A percentile compares a stretch with the other conserved stretches of the same genome.
These are phyloP conservation scores for Fusarium albosuccineum DNA, from an alignment of 2,329 filamentous ascomycete species.

Conservation along the genomic window DNA sequence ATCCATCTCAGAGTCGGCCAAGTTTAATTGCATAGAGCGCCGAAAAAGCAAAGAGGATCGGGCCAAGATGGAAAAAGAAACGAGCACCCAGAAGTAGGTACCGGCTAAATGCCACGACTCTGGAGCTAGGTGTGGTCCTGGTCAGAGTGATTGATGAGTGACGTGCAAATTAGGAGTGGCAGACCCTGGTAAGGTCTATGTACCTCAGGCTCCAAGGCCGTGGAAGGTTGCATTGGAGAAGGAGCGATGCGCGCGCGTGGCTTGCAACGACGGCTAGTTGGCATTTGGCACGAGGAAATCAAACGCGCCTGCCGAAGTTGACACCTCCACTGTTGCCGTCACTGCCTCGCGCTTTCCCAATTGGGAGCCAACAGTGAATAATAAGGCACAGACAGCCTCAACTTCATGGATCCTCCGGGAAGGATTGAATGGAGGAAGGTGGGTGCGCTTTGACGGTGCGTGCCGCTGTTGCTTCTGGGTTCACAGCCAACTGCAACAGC, in stretches of 20 bases:
- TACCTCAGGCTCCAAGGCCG: slow-evolving; percentile 4
- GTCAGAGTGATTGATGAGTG: neutral
- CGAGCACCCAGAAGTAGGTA: neutral
- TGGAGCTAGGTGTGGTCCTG: neutral
- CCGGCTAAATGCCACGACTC: neutral
- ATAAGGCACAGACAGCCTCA: neutral
- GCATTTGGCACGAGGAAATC: slow-evolving; percentile 28
- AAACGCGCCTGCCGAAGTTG: slow-evolving; percentile 26
- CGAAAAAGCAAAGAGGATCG: slow-evolving; percentile 15
- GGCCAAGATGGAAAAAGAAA: slow-evolving; percentile 3
- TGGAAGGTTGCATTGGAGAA: slow-evolving; percentile 11
- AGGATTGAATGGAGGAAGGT: neutral
- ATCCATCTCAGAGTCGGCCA: slow-evolving; percentile 25
- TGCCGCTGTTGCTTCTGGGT: neutral
- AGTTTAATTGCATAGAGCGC: slow-evolving; percentile 18
- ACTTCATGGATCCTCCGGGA: neutral
- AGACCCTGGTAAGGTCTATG: neutral
- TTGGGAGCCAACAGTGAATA: neutral
- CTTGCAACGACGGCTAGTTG: slow-evolving; percentile 11
- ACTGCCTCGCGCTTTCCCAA: neutral
- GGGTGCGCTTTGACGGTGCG: neutral
- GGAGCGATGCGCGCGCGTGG: slow-evolving; percentile 14
- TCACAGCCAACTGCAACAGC: neutral
- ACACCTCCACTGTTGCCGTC: slow-evolving; percentile 1
- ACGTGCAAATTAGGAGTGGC: neutral